Evolutionary conservation across 2,329 filamentous ascomycete genomes (phyloP).

Genomic region (Colletotrichum noveboracense): DNA sequence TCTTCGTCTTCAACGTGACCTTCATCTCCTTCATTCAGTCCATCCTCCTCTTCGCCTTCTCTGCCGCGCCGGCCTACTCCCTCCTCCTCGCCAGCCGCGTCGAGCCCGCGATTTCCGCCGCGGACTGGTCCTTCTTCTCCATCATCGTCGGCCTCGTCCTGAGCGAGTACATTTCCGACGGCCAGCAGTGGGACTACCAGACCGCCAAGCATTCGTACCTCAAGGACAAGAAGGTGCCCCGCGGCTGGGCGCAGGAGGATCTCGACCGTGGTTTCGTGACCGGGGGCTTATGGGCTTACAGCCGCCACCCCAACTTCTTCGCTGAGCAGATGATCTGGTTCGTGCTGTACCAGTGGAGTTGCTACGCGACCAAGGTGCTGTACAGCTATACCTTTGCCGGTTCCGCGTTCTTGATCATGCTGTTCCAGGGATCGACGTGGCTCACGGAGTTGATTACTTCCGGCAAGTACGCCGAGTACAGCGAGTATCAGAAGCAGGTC

Average conservation of each 20-base stretch:
- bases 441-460: constrained; percentile 84
- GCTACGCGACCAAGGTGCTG: constrained; percentile 71
- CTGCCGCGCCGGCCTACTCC: constrained; percentile 79
- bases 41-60: constrained; percentile 79
- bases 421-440: constrained; percentile 90
- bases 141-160: constrained; percentile 56
- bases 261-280: constrained; percentile 90
- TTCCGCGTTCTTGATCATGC: constrained; percentile 69
- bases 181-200: constrained; percentile 93
- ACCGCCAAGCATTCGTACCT: constrained; percentile 79
- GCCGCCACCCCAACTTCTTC: constrained; percentile 92
- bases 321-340: constrained; percentile 94
- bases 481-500: constrained; percentile 81
- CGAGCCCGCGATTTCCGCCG: constrained; percentile 50
- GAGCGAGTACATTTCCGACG: constrained; percentile 83
- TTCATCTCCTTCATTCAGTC: constrained; percentile 90
- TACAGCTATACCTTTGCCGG: constrained; percentile 83
- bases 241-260: constrained; percentile 70
- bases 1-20: constrained; percentile 85
- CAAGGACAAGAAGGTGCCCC: constrained; percentile 72
- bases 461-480: constrained; percentile 88
- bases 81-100: constrained; percentile 76
- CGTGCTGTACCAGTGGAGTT: constrained; percentile 85
- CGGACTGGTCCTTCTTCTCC: constrained; percentile 54
- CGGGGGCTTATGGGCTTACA: constrained; percentile 84